phyloP scores from a whole-genome alignment of 1,284 basidiomycete genomes.

The Marasmius oreades region DNA sequence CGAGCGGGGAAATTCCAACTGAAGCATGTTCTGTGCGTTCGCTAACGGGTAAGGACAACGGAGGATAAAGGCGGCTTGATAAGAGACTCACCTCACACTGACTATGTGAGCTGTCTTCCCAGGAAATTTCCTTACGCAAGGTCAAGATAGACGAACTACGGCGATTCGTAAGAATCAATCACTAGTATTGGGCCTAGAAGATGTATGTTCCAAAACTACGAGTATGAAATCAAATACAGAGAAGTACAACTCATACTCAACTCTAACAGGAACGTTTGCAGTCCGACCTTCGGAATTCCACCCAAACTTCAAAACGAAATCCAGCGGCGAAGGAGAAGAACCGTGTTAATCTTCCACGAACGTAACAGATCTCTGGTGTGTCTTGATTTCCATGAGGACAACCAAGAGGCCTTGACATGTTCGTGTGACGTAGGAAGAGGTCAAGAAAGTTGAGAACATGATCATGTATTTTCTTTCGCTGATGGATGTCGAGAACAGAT shows the following conservation, averaged over 20 bases:
- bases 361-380: slow-evolving; percentile 50
- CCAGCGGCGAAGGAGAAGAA: slow-evolving; percentile 32
- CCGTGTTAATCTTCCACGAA: slow-evolving; percentile 47
- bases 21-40: too few relatives aligned
- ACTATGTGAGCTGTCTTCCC: too few relatives aligned
- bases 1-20: too few relatives aligned
- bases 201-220: slow-evolving; percentile 63
- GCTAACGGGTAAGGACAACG: too few relatives aligned
- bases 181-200: too few relatives aligned
- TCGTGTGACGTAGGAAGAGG: slow-evolving; percentile 34
- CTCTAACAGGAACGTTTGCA: slow-evolving; percentile 47
- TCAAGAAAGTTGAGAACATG: too few relatives aligned
- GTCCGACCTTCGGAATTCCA: slow-evolving; percentile 36
- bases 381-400: slow-evolving; percentile 6
- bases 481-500: neutral
- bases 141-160: too few relatives aligned
- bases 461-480: too few relatives aligned
- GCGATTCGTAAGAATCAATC: too few relatives aligned
- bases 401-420: slow-evolving; percentile 50
- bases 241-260: slow-evolving; percentile 39
- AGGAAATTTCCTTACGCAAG: too few relatives aligned
- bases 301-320: slow-evolving; percentile 44
- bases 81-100: too few relatives aligned
- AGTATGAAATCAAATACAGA: slow-evolving; percentile 29
- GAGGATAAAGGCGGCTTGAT: too few relatives aligned